Evolutionary conservation across 2,329 filamentous ascomycete genomes (phyloP).

Genomic region (Verticillium albo-atrum): DNA sequence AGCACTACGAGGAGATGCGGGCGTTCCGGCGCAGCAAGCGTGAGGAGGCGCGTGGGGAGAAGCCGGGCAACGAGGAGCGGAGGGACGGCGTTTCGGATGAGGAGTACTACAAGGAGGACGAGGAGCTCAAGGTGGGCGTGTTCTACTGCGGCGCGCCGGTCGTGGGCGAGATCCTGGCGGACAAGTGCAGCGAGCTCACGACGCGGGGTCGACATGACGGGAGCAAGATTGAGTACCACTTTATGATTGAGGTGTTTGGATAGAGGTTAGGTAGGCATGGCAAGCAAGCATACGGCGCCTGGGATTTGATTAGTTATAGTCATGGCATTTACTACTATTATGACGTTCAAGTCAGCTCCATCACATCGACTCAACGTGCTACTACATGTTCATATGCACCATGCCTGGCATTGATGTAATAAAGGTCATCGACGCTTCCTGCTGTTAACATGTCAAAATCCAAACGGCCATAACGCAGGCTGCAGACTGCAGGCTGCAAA

Average conservation of each 20-base stretch:
- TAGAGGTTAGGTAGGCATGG: slow-evolving; percentile 12
- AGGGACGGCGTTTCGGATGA: slow-evolving; percentile 1
- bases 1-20: slow-evolving; percentile 50
- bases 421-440: too few species aligned
- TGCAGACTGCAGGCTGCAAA: too few species aligned
- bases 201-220: slow-evolving; percentile 45
- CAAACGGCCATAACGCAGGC: too few species aligned
- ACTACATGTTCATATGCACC: too few species aligned
- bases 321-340: not conserved
- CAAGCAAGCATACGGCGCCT: not conserved
- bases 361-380: too few species aligned
- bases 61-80: not conserved
- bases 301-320: not conserved
- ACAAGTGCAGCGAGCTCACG: slow-evolving; percentile 47
- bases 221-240: slow-evolving; percentile 49
- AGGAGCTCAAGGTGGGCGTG: slow-evolving; percentile 44
- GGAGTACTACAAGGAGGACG: slow-evolving; percentile 16
- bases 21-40: slow-evolving; percentile 22
- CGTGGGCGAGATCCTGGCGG: slow-evolving; percentile 51
- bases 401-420: too few species aligned
- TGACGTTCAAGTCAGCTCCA: not conserved
- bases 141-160: slow-evolving; percentile 54
- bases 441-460: too few species aligned
- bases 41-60: slow-evolving; percentile 5
- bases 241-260: slow-evolving; percentile 55